Conservation (phyloP, 306 rosid genomes). For the Calophaca sinica region DNA sequence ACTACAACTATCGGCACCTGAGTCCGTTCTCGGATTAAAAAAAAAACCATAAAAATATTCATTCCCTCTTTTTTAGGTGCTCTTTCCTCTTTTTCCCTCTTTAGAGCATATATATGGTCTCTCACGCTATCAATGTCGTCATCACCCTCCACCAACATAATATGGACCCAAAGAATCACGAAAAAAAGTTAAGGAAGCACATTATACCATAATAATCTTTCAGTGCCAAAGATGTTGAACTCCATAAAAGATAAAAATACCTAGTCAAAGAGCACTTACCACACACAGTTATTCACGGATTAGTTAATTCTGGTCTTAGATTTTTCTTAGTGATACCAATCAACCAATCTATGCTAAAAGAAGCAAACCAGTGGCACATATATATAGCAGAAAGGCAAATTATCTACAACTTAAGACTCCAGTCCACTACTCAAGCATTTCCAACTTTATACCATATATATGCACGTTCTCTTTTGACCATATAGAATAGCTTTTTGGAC, state of each 20-base stretch:
- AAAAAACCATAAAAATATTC: neutral
- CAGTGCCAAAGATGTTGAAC: slow-evolving; percentile 41
- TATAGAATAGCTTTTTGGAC: slow-evolving; percentile 35
- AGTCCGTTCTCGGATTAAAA: no score
- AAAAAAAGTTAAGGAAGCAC: slow-evolving; percentile 43
- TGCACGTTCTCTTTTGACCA: slow-evolving; percentile 42
- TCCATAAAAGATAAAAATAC: slow-evolving; percentile 41
- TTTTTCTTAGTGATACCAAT: slow-evolving; percentile 43
- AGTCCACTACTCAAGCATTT: slow-evolving; percentile 48
- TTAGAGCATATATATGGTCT: slow-evolving; percentile 48
- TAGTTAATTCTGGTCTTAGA: slow-evolving; percentile 38
- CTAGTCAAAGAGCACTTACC: slow-evolving; percentile 62
- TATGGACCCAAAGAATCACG: slow-evolving; percentile 54
- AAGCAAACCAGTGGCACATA: slow-evolving; percentile 37
- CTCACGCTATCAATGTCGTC: slow-evolving; percentile 61
- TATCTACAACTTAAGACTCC: slow-evolving; percentile 38
- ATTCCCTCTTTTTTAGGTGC: slow-evolving; percentile 46
- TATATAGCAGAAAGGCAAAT: slow-evolving; percentile 18
- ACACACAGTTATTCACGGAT: slow-evolving; percentile 29
- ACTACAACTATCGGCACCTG: no score
- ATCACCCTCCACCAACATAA: slow-evolving; percentile 44
- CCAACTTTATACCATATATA: slow-evolving; percentile 38
- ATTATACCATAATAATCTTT: slow-evolving; percentile 16
- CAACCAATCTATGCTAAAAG: slow-evolving; percentile 45
- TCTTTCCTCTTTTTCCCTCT: neutral